Conservation (phyloP, 2,329 filamentous ascomycete genomes). For the Fusarium sp. region DNA sequence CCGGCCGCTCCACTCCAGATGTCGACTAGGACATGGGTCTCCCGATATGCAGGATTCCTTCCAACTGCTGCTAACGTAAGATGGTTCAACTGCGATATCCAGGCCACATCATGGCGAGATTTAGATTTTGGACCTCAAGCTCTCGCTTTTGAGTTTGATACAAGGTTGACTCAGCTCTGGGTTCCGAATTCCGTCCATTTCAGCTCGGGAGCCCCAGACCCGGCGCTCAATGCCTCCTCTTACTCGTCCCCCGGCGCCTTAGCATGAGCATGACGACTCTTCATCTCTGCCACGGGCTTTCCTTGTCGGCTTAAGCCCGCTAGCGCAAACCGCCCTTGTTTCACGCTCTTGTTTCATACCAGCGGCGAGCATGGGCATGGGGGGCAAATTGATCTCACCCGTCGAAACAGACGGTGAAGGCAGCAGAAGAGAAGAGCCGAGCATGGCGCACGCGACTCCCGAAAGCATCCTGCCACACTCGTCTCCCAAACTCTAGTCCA, state of each 20-base stretch:
- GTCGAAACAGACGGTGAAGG: constrained; percentile 33
- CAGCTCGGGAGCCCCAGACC: constrained; percentile 17
- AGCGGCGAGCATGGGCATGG: constrained; percentile 3
- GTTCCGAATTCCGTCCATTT: constrained; percentile 10
- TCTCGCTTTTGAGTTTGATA: not conserved
- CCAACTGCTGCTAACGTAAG: constrained; percentile 5
- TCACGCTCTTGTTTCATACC: constrained; percentile 45
- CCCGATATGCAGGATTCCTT: constrained; percentile 17
- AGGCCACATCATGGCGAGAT: not conserved
- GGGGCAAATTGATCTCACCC: constrained; percentile 9
- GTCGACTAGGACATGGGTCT: constrained; percentile 15
- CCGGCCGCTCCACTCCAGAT: not conserved
- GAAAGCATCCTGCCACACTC: not conserved
- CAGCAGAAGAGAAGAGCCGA: constrained; percentile 20
- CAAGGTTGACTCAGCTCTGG: not conserved
- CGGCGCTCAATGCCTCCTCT: constrained; percentile 15
- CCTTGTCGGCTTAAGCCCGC: constrained; percentile 20
- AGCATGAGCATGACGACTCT: constrained; percentile 38
- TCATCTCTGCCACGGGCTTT: constrained; percentile 8
- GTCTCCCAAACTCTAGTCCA: not conserved
- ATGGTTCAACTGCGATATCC: constrained; percentile 4
- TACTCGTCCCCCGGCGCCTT: constrained; percentile 22
- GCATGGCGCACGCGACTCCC: constrained; percentile 24
- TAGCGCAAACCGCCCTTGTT: constrained; percentile 33
- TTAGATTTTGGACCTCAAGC: too few species aligned